Evolutionary conservation across 306 rosid genomes (phyloP).

Genomic region (Medicago ruthenica): DNA sequence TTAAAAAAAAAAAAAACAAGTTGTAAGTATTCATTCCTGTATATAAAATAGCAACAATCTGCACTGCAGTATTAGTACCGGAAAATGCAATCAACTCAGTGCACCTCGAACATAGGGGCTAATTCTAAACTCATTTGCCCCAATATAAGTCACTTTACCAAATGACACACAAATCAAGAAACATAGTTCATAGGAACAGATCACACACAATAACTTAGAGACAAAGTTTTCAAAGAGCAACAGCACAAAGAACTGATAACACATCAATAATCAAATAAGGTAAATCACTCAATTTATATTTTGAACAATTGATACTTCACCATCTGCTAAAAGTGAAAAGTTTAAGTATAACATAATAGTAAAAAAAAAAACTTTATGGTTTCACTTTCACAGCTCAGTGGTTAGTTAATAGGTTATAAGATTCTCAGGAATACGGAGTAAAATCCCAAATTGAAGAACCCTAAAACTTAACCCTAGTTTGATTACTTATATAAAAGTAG

Average conservation of each 20-base stretch:
- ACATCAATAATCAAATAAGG: too few relatives aligned
- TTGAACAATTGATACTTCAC: not conserved
- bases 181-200: not conserved
- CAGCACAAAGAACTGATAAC: not conserved
- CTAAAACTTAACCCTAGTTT: not conserved
- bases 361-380: not conserved
- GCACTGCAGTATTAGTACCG: not conserved
- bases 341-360: not conserved
- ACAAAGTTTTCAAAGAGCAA: not conserved
- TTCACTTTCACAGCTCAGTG: constrained; percentile 2
- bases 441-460: not conserved
- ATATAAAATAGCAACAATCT: not conserved
- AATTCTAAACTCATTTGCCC: not conserved
- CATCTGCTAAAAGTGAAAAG: not conserved
- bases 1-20: not conserved
- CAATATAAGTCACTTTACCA: not conserved
- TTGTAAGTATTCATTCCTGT: not conserved
- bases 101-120: not conserved
- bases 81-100: not conserved
- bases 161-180: not conserved
- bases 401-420: not conserved
- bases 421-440: not conserved
- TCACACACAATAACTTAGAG: not conserved
- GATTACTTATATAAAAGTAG: not conserved
- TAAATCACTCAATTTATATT: too few relatives aligned